A percentile compares a stretch with the other conserved stretches of the same genome.
Evolutionary conservation across 2,329 filamentous ascomycete species (phyloP).

Genomic region (Colletotrichum sp.): DNA sequence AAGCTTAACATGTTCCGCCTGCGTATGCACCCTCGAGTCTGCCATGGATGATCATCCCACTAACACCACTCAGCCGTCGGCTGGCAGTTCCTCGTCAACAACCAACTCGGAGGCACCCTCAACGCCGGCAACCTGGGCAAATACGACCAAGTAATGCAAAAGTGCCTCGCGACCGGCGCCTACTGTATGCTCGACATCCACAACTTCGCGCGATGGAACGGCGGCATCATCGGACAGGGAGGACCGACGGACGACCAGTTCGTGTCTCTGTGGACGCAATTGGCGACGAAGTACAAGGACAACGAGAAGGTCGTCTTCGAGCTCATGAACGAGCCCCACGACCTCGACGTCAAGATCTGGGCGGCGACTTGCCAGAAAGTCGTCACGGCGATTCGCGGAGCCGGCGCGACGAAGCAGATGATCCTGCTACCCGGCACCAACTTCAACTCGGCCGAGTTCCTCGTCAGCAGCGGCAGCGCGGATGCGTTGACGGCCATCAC

Average conservation of each 20-base stretch:
- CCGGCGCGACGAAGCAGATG: conserved; percentile 66
- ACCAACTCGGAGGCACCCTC: conserved; percentile 54
- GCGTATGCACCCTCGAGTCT: conserved; percentile 26
- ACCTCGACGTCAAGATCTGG: conserved; percentile 62
- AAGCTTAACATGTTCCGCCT: conserved; percentile 59
- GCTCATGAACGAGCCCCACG: conserved; percentile 74
- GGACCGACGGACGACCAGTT: conserved; percentile 66
- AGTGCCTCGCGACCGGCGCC: conserved; percentile 60
- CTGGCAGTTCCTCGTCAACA: conserved; percentile 66
- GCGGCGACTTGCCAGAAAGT: conserved; percentile 64
- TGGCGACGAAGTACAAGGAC: conserved; percentile 62
- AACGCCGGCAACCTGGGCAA: conserved; percentile 51
- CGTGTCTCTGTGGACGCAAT: conserved; percentile 60
- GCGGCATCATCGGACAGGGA: conserved; percentile 68
- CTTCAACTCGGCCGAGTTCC: conserved; percentile 56
- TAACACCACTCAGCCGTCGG: conserved; percentile 42
- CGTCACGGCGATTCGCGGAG: conserved; percentile 68
- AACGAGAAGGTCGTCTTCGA: conserved; percentile 64
- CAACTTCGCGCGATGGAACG: conserved; percentile 67
- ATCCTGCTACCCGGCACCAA: conserved; percentile 70
- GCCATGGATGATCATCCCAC: background rate
- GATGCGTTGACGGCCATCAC: conserved; percentile 56
- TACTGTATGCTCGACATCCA: conserved; percentile 65
- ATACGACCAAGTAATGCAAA: conserved; percentile 62
- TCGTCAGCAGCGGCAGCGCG: conserved; percentile 54